Evolutionary conservation across 495 filamentous ascomycete genomes (phyloP).

Genomic region (Wilcoxina mikolae): DNA sequence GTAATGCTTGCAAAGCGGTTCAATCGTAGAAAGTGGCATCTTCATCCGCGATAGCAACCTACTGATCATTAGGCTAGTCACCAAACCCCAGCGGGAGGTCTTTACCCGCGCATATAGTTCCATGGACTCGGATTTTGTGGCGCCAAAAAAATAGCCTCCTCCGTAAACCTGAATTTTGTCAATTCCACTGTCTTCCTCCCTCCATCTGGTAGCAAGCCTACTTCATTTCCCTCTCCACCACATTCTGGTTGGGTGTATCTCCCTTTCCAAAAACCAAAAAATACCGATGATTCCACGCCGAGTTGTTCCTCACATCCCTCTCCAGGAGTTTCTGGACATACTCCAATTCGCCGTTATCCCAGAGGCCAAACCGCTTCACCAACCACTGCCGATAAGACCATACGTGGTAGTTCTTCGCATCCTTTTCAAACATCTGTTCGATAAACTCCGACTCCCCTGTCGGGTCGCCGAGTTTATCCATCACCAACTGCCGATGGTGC

Average conservation of each 20-base stretch:
- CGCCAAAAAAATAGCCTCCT: conserved; percentile 55
- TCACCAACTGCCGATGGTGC: conserved; percentile 70
- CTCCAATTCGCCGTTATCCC: conserved; percentile 50
- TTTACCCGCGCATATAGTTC: conserved; percentile 66
- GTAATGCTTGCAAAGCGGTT: conserved; percentile 17
- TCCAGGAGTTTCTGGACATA: conserved; percentile 54
- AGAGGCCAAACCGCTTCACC: conserved; percentile 65
- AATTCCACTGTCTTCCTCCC: not conserved
- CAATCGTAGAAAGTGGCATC: conserved; percentile 18
- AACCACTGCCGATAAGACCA: conserved; percentile 91
- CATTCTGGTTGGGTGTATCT: conserved; percentile 39
- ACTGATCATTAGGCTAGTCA: not conserved
- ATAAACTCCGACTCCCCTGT: conserved; percentile 60
- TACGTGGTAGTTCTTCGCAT: conserved; percentile 96
- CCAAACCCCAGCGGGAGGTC: not conserved
- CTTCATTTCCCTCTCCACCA: conserved; percentile 59
- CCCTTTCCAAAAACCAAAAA: conserved; percentile 68
- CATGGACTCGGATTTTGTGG: conserved; percentile 90
- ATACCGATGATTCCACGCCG: conserved; percentile 92
- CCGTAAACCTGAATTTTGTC: conserved; percentile 31
- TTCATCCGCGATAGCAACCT: conserved; percentile 16
- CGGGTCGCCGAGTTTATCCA: conserved; percentile 37
- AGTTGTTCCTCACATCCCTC: conserved; percentile 82
- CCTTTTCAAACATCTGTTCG: conserved; percentile 60
- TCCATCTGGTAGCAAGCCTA: conserved; percentile 27